phyloP scores from a whole-genome alignment of 1,284 basidiomycete genomes.

The Ceratobasidium sp. region DNA sequence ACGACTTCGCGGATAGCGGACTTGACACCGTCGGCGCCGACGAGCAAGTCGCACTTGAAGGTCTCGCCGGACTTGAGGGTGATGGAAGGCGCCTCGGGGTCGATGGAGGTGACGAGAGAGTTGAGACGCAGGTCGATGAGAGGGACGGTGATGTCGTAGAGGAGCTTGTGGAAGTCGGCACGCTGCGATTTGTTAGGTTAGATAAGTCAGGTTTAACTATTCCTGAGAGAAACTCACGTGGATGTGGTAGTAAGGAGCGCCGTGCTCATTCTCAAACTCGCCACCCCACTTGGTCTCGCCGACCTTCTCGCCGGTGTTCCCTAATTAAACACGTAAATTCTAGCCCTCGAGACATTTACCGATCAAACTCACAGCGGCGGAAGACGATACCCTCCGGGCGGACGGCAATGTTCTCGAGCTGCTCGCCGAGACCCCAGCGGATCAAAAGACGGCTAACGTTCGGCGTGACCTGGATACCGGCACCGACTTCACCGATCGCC shows the following conservation, averaged over 20 bases:
- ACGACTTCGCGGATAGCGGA: slow-evolving; percentile 68
- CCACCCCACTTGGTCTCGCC: slow-evolving; percentile 64
- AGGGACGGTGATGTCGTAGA: slow-evolving; percentile 66
- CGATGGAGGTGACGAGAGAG: slow-evolving; percentile 62
- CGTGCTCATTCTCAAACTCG: slow-evolving; percentile 61
- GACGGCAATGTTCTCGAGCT: slow-evolving; percentile 62
- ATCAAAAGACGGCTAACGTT: slow-evolving; percentile 67
- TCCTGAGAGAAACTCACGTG: slow-evolving; percentile 54
- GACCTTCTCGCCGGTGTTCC: slow-evolving; percentile 63
- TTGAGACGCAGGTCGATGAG: slow-evolving; percentile 64
- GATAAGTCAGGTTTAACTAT: too few relatives aligned
- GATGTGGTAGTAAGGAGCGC: slow-evolving; percentile 68
- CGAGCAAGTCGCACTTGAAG: slow-evolving; percentile 63
- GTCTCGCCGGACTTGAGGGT: slow-evolving; percentile 61
- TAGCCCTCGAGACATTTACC: slow-evolving; percentile 2
- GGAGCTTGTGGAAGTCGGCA: slow-evolving; percentile 68
- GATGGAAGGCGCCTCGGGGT: slow-evolving; percentile 60
- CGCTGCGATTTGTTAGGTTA: slow-evolving; percentile 56
- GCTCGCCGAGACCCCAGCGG: slow-evolving; percentile 67
- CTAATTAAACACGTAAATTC: slow-evolving; percentile 45
- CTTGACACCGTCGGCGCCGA: slow-evolving; percentile 70
- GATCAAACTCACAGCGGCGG: slow-evolving; percentile 62
- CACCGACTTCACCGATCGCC: slow-evolving; percentile 65
- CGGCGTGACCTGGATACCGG: slow-evolving; percentile 67
- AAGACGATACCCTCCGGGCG: slow-evolving; percentile 63